Evolutionary conservation across 495 filamentous ascomycete species (phyloP), one percentile per base, ranked within the genome.

Genomic region (Daldinia grandis): DNA sequence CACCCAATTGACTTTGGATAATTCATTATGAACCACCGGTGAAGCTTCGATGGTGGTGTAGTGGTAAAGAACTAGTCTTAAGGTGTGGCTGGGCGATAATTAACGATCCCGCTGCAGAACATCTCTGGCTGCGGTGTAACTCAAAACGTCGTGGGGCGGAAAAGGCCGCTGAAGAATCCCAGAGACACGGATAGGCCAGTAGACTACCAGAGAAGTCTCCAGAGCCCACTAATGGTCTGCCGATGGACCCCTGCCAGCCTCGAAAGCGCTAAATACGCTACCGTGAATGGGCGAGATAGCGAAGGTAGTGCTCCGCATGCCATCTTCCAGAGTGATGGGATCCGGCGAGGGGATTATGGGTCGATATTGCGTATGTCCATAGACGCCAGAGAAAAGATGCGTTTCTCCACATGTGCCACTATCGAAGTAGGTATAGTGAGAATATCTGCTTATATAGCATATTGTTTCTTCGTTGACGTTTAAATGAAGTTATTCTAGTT

Each of bases 211-310:
- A 12, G 24, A 24, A 47, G 25, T n/a, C 24, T 14, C 49, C 27
- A 53, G 25, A 35, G 53, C 8, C 30, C 24, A 17, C 33, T n/a
- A 49, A 62, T 49, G 38, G 61, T 61, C 35, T 56, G 56, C 64
- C 31, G 64, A 56, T 56, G 27, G 14, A 17, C 25, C 54, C 56
- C 44, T 53, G 64, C 7, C 1, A 19, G 4, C 44, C 6, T 44
- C 9, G 10, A 44, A 37, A 54, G 64, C 64, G 64, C 64, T 68
- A 61, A 66, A 53, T 62, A 27, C 9, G 35, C n/a, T 27, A 28
- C 15, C 30, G 50, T 68, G 31, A 68, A 49, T 69, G 67, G 67
- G 44, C 27, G 54, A 56, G 27, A 35, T 35, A 19, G 6, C 19
- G 33, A 19, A 17, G 5, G 14, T 30, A 53, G 19, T 8, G 42